Base-by-base conservation (phyloP, 345 rosid species). In the Chamaenerion angustifolium region DNA sequence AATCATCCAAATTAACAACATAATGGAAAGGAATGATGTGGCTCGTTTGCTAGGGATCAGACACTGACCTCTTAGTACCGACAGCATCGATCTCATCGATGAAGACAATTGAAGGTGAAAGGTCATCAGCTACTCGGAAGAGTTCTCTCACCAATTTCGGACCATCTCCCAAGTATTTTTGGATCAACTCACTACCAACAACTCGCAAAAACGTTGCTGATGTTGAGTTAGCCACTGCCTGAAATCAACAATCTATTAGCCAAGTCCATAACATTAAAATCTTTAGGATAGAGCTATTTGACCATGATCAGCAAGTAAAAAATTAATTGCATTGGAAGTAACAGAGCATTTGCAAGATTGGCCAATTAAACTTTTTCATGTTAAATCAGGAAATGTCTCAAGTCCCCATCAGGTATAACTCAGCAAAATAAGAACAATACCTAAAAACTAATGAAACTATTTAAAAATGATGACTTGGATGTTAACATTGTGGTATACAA, bases 191-290 rank as follows among this genome's bases (percentile, higher is more conserved):
- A 73, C 94, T 82, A 41, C 99, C 99, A 61, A 93, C 94, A 60
- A 93, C 95, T 50, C 95, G 88, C 59, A 93, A 76, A 75, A 93
- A 93, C 15, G 96, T 88, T 19, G 99, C 94, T 42, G 99, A 85
- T 48, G 99, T 93, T 52, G 99, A 93, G 60, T 93, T 85, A 4
- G 95, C 95, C 64, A 93, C 97, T 0, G 96, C 99, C 99, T 93
- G 57, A 42, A 25, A 56, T 8, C 42, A 49, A 61, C 10, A 23
- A 37, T 31, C 10, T 31, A 8, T 31, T 31, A 31, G 37, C 37
- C 10, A 31, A 31, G 7, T 31, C 37, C 37, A 31, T 5, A 4
- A 31, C 37, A 31, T 31, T 4, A 31, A 4, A 31, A 31, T 4
- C 1, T 31, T 31, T 8, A 31, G 10, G 8, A 8, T 31, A 31